Conservation (phyloP, 2,329 filamentous ascomycete genomes). For the Orbilia ellipsospora region DNA sequence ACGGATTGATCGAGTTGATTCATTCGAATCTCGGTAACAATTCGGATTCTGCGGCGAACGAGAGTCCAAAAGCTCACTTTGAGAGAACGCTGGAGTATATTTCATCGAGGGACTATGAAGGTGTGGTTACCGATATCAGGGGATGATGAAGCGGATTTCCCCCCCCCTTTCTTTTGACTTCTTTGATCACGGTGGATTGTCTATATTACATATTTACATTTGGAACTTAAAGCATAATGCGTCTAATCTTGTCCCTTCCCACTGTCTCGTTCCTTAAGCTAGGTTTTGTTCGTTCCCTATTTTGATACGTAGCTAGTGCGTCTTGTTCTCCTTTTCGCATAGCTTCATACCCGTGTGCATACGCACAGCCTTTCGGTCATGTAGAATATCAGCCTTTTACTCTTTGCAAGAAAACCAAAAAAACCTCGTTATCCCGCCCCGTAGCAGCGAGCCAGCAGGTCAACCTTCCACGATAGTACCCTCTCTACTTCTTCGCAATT, state of each 20-base stretch:
- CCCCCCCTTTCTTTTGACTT: neutral
- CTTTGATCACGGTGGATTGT: conserved; percentile 32
- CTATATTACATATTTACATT: conserved; percentile 55
- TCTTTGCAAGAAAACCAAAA: conserved; percentile 18
- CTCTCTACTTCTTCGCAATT: conserved; percentile 50
- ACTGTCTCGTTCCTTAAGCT: conserved; percentile 11
- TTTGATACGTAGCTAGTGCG: conserved; percentile 30
- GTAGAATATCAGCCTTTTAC: conserved; percentile 35
- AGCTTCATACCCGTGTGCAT: conserved; percentile 50
- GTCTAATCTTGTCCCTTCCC: conserved; percentile 17
- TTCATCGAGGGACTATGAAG: conserved; percentile 88
- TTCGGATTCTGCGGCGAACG: conserved; percentile 81
- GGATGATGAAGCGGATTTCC: conserved; percentile 58
- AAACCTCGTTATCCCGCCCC: neutral
- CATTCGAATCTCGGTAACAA: conserved; percentile 94
- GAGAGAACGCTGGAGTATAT: conserved; percentile 95
- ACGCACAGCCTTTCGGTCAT: conserved; percentile 25
- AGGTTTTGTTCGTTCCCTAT: conserved; percentile 3
- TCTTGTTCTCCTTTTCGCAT: conserved; percentile 49
- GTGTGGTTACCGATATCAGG: conserved; percentile 78
- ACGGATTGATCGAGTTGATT: conserved; percentile 96
- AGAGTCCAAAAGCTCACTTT: conserved; percentile 93
- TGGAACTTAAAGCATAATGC: conserved; percentile 39
- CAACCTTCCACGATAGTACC: neutral
- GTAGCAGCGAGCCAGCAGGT: neutral